phyloP scores from a whole-genome alignment of 345 rosid species.

The Salix suchowensis region DNA sequence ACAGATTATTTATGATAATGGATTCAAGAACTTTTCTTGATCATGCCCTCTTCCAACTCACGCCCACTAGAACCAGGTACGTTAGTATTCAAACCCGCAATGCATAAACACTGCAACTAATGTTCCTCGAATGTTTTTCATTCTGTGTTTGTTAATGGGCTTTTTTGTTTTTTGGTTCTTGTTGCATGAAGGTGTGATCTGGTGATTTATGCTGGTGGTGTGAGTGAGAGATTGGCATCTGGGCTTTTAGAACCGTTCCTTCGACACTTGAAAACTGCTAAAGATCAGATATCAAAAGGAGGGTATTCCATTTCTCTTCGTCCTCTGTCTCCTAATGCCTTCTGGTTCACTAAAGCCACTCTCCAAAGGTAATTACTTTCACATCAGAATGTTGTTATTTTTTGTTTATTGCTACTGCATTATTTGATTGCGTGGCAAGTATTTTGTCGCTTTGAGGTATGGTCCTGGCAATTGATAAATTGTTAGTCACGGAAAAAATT shows the following conservation, averaged over 20 bases:
- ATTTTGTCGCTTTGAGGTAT: background rate
- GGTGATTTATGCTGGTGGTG: slow-evolving; percentile 65
- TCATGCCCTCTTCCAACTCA: slow-evolving; percentile 85
- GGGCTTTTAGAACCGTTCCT: slow-evolving; percentile 85
- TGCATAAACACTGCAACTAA: background rate
- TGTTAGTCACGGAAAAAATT: background rate
- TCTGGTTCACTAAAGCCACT: slow-evolving; percentile 92
- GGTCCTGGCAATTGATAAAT: background rate
- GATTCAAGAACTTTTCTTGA: slow-evolving; percentile 79
- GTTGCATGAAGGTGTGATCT: slow-evolving; percentile 69
- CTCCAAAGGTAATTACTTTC: slow-evolving; percentile 55
- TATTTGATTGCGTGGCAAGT: background rate
- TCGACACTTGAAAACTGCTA: slow-evolving; percentile 67
- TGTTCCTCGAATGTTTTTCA: background rate
- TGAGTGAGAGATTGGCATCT: slow-evolving; percentile 79
- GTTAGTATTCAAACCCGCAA: background rate
- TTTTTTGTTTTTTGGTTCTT: background rate
- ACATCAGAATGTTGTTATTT: background rate
- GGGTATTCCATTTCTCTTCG: slow-evolving; percentile 86
- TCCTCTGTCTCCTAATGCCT: slow-evolving; percentile 39
- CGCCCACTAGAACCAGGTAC: slow-evolving; percentile 98
- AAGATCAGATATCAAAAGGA: slow-evolving; percentile 85
- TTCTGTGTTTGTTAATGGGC: background rate
- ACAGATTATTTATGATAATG: slow-evolving; percentile 34
- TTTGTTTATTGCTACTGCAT: background rate